Evolutionary conservation across 2,329 filamentous ascomycete genomes (phyloP), one percentile per base, ranked within the genome.

Genomic region (Mollisiaceae sp.): DNA sequence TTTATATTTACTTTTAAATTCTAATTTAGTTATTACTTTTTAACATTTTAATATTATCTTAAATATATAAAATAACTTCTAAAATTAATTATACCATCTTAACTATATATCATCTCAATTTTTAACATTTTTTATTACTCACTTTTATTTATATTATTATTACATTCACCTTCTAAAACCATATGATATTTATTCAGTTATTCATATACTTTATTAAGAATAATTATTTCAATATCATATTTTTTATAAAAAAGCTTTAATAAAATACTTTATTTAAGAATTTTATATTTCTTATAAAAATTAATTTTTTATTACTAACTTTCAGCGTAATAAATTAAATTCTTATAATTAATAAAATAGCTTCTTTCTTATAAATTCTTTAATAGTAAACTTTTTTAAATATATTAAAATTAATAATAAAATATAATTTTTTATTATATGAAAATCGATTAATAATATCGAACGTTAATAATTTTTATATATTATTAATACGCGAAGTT

Each of bases 21-120:
- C n/a, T n/a, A n/a, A n/a, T n/a, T n/a, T n/a, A n/a, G n/a, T n/a
- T n/a, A n/a, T n/a, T n/a, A n/a, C n/a, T n/a, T n/a, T n/a, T n/a
- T n/a, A n/a, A n/a, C n/a, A n/a, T n/a, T n/a, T n/a, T n/a, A n/a
- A n/a, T n/a, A n/a, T n/a, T n/a, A n/a, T n/a, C n/a, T n/a, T n/a
- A n/a, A n/a, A n/a, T n/a, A n/a, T n/a, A n/a, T n/a, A n/a, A 65
- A 35, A 64, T 20, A 24, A 39, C 5, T 54, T 52, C 5, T 35
- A 39, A 2, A 64, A 39, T 14, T 64, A 36, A 32, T 50, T 62
- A 43, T 12, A 15, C 2, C 59, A 62, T 59, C 62, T 67, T 22
- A 64, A 67, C 24, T n/a, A n/a, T n/a, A n/a, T n/a, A n/a, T n/a
- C n/a, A n/a, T n/a, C n/a, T 15, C 18, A n/a, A 15, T 8, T 11